Percentiles rank a stretch among this genome's conserved stretches.
Conservation (phyloP, 1,284 basidiomycete genomes). For the Ceratobasidium sp. region DNA sequence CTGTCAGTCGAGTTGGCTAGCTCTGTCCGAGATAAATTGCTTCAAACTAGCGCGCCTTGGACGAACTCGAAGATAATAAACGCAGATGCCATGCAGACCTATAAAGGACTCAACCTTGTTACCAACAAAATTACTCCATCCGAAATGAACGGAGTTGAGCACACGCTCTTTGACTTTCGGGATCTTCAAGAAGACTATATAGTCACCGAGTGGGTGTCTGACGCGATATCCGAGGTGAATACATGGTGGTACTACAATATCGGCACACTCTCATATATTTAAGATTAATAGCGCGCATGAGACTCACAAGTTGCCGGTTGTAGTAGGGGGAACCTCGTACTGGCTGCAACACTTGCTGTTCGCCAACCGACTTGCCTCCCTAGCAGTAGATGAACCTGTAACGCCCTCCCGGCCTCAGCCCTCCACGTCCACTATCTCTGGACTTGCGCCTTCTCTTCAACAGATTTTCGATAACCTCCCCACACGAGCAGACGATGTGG, state of each 20-base stretch:
- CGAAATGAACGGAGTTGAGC: slow-evolving; percentile 86
- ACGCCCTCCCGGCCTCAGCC: slow-evolving; percentile 56
- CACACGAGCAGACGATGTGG: slow-evolving; percentile 61
- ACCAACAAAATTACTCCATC: slow-evolving; percentile 91
- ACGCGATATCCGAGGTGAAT: slow-evolving; percentile 77
- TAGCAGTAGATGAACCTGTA: slow-evolving; percentile 51
- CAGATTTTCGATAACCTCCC: slow-evolving; percentile 69
- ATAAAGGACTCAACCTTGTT: slow-evolving; percentile 92
- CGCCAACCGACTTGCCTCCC: slow-evolving; percentile 71
- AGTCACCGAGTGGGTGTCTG: slow-evolving; percentile 86
- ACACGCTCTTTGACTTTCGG: slow-evolving; percentile 91
- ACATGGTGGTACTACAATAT: not conserved
- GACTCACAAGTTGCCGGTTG: slow-evolving; percentile 78
- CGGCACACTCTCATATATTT: slow-evolving; percentile 17
- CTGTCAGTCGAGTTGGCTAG: slow-evolving; percentile 90
- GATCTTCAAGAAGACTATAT: slow-evolving; percentile 88
- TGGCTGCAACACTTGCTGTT: slow-evolving; percentile 96
- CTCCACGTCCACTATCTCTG: slow-evolving; percentile 53
- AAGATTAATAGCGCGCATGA: slow-evolving; percentile 79
- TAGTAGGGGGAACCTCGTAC: slow-evolving; percentile 96
- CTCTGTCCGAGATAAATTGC: slow-evolving; percentile 55
- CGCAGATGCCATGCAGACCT: slow-evolving; percentile 98
- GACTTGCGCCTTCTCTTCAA: slow-evolving; percentile 64
- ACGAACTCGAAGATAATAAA: slow-evolving; percentile 84
- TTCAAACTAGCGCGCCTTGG: slow-evolving; percentile 57